Conservation (phyloP, 2,329 filamentous ascomycete genomes). For the Fusarium sp. region DNA sequence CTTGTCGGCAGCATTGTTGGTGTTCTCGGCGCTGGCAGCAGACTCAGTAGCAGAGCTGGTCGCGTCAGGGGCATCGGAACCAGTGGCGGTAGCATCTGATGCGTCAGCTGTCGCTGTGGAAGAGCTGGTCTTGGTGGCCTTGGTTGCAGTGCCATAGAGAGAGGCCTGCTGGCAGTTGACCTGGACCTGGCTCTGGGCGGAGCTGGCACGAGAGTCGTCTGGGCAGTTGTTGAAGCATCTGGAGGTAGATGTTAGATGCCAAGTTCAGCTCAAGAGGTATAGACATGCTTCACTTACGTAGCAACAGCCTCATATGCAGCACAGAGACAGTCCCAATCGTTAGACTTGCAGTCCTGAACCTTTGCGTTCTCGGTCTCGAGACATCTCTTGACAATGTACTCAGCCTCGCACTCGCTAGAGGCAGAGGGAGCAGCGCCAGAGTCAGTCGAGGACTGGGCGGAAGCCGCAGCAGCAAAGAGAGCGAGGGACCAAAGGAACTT, state of each 20-base stretch:
- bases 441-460: constrained; percentile 45
- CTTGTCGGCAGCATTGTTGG: constrained; percentile 42
- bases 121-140: constrained; percentile 37
- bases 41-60: constrained; percentile 30
- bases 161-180: constrained; percentile 58
- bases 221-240: constrained; percentile 68
- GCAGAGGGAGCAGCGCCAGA: constrained; percentile 41
- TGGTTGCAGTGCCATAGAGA: constrained; percentile 51
- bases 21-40: constrained; percentile 34
- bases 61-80: constrained; percentile 28
- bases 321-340: constrained; percentile 60
- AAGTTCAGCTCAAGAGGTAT: not conserved
- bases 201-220: constrained; percentile 52
- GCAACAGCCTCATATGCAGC: constrained; percentile 54
- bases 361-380: constrained; percentile 52
- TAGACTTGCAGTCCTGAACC: constrained; percentile 49
- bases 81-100: constrained; percentile 30
- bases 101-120: constrained; percentile 25
- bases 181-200: constrained; percentile 50
- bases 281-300: constrained; percentile 51
- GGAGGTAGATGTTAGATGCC: constrained; percentile 2
- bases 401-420: constrained; percentile 52
- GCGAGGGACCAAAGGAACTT: constrained; percentile 56
- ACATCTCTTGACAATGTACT: constrained; percentile 59
- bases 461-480: constrained; percentile 49